phyloP scores from a whole-genome alignment of 2,329 filamentous ascomycete genomes.

The Stagonosporopsis vannaccii region DNA sequence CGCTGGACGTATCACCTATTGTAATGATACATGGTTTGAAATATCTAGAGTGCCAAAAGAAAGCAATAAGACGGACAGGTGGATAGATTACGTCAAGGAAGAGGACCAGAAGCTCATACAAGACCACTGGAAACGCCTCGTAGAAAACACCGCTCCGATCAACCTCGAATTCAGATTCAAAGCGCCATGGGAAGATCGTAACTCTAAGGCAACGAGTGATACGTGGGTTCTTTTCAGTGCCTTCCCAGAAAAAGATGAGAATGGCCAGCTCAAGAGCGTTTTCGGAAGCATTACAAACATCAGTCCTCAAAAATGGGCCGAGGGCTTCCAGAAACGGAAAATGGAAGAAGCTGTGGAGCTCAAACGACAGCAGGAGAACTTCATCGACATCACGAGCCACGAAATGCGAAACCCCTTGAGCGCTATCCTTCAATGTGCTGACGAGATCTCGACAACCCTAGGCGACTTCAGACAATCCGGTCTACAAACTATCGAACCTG shows the following conservation, averaged over 20 bases:
- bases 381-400: conserved; percentile 80
- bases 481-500: conserved; percentile 53
- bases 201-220: conserved; percentile 64
- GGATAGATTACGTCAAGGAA: conserved; percentile 75
- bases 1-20: conserved; percentile 75
- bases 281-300: conserved; percentile 88
- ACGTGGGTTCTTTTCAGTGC: conserved; percentile 82
- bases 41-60: conserved; percentile 72
- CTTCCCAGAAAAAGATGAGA: conserved; percentile 72
- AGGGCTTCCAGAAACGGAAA: conserved; percentile 77
- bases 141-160: conserved; percentile 68
- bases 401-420: conserved; percentile 80
- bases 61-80: conserved; percentile 65
- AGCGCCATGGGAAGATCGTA: conserved; percentile 66
- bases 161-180: conserved; percentile 81
- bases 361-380: conserved; percentile 81
- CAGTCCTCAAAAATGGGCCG: conserved; percentile 83
- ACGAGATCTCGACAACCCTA: conserved; percentile 69
- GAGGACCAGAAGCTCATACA: conserved; percentile 69
- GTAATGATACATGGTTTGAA: conserved; percentile 77
- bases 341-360: conserved; percentile 83
- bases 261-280: conserved; percentile 73
- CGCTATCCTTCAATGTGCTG: conserved; percentile 77
- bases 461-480: conserved; percentile 56
- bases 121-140: conserved; percentile 67